Evolutionary conservation across 2,329 filamentous ascomycete species (phyloP), one percentile per base, ranked within the genome.

Genomic region (Arthrobotrys megalospora): DNA sequence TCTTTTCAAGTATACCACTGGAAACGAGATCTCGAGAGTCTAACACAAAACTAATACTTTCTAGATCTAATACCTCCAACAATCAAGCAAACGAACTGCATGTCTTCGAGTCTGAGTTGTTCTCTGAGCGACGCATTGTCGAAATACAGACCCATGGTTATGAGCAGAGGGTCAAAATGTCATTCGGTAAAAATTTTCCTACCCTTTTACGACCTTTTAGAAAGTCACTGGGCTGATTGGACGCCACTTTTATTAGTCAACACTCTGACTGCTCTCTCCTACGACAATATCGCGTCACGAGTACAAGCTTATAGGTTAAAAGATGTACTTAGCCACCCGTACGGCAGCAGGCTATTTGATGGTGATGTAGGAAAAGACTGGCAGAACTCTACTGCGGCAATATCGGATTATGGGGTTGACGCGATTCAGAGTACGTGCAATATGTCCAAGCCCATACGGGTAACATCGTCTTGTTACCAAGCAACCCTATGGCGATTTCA

Each of bases 321-420:
- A 43, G 38, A 48, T 16, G 65, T 72, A 58, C 68, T 72, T 16
- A 72, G 68, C 19, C 68, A 72, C 14, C 68, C 68, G 10, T 72
- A 72, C 11, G 58, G 47, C 19, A 72, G 58, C 19, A 36, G 58
- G 2, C 12, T 47, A 38, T 72, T 72, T 12, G 68, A 72, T 21
- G 68, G 68, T 24, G 68, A 72, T 28, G 68, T 72, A 6, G 68
- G 68, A 21, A 47, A 28, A 10, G 19, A 53, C 8, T 72, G 58
- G 47, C 28, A 41, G 3, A 53, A 36, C 7, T 1, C 6, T 48
- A 72, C 47, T 28, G 55, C 55, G 1, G 21, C 47, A 10, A 11
- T 72, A 2, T 64, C 58, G 1, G 68, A 72, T 6, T 72, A 72
- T 8, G 68, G 68, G 10, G 52, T 72, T 5, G 58, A 58, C 4